Evolutionary conservation across 164 flowering plant species (phyloP), one percentile per base, ranked within the genome.

Genomic region (Paratinospora sagittata): DNA sequence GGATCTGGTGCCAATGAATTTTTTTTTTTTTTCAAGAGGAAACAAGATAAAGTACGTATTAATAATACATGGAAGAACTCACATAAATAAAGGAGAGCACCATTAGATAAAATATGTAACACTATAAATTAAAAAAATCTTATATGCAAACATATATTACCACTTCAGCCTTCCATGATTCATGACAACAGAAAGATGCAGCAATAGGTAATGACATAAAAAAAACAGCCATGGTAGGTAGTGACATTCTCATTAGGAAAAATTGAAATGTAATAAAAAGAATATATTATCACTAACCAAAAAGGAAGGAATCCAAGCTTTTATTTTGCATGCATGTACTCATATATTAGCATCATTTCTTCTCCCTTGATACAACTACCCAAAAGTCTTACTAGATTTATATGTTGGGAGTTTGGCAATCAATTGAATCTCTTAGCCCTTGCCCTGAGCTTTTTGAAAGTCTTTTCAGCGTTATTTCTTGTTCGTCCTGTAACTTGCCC

Each of bases 331-430:
- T n/a, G n/a, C 74, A 72, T 30, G 69, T 72, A 72, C 61, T 72
- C 74, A 21, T 72, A 72, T 33, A 72, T 36, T 49, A 72, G n/a
- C 63, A 72, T 47, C 68, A 64, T 72, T 65, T 72, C 74, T 9
- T 72, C 69, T 21, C 66, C 72, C 16, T 72, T 13, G n/a, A 65
- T 49, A 39, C 74, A 72, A 34, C 67, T 49, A 60, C 63, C 74
- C 26, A 72, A 24, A 64, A 72, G 68, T 37, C 63, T 65, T 26
- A 72, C 74, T 0, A 72, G 69, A 65, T 72, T 72, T 27, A 58
- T 72, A 52, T 72, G 74, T 65, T 72, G 68, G n/a, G 61, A 72
- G 74, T 47, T 63, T 72, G 13, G 68, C 74, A 33, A 72, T 72
- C 49, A 72, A 27, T 49, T 21, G 16, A 17, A 72, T 67, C 27